Percentiles rank a stretch among this genome's conserved stretches.
phyloP scores from a whole-genome alignment of 2,329 filamentous ascomycete genomes.

The Fusarium sp. region DNA sequence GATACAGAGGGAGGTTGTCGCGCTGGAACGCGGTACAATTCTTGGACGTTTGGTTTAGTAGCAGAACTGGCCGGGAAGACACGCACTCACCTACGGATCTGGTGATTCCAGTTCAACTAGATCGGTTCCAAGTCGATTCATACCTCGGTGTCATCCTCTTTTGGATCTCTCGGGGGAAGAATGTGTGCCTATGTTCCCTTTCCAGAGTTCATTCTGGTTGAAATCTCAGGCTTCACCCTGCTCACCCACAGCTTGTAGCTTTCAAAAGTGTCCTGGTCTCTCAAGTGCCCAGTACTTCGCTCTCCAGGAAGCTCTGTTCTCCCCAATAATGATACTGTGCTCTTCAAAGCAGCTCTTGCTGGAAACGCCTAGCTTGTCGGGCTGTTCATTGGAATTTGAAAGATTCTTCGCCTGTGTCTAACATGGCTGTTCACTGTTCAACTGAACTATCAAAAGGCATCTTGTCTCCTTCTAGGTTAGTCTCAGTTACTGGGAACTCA shows the following conservation, averaged over 20 bases:
- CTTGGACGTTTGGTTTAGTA: background rate
- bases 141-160: background rate
- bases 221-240: background rate
- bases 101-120: background rate
- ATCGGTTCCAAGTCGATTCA: background rate
- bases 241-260: background rate
- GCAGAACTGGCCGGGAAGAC: too few species aligned
- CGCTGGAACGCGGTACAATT: background rate
- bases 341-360: background rate
- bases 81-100: too few species aligned
- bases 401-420: background rate
- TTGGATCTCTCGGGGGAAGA: too few species aligned
- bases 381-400: background rate
- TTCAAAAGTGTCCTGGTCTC: background rate
- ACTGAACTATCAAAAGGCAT: background rate
- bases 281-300: background rate
- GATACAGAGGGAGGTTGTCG: background rate
- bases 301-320: background rate
- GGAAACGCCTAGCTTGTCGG: background rate
- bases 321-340: background rate
- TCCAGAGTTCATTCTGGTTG: background rate
- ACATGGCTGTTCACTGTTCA: background rate
- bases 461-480: background rate
- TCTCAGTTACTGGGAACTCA: background rate
- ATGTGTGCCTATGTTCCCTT: background rate